Evolutionary conservation across 2,329 filamentous ascomycete species (phyloP), one percentile per base, ranked within the genome.

Genomic region (Fusarium temperatum): DNA sequence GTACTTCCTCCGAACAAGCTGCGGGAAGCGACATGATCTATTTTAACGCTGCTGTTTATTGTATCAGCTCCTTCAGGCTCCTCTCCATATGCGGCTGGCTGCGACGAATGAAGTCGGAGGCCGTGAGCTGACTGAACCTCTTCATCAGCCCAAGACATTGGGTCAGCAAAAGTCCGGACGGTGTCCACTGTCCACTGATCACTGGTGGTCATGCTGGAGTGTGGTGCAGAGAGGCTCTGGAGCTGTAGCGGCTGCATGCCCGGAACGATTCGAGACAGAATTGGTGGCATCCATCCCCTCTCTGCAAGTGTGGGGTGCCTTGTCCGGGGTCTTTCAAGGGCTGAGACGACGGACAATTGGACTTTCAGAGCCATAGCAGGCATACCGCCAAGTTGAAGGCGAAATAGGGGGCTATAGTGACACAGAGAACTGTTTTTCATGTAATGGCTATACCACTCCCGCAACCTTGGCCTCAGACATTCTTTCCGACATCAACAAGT

Each of bases 211-310:
- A 45, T 59, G 51, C 50, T 59, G 63, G 28, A 74, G 50, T 55
- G 66, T 74, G 66, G 53, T 72, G 61, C 42, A 71, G 45, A 63
- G 72, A 74, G 65, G 64, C 72, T 74, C 72, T 75, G 72, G 65
- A 75, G 64, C 72, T 72, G 45, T 30, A 72, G 66, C 72, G 55
- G 72, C 61, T 62, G 68, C 54, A 71, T 53, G 54, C 56, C 71
- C 68, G 59, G 63, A 63, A 72, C 42, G 47, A 74, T 61, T 74
- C 63, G 63, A 75, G 57, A 73, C 66, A 58, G 62, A 51, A 42
- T 58, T 65, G 61, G 58, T 73, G 51, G 72, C 55, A 60, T 72
- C 57, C 54, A 45, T 72, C 57, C 57, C 51, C 58, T 72, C 53
- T 65, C 47, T 58, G 41, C 15, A 48, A 66, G 44, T 70, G 66